Conservation (phyloP, 352 stramenopile genomes). For the Phytophthora lateralis region DNA sequence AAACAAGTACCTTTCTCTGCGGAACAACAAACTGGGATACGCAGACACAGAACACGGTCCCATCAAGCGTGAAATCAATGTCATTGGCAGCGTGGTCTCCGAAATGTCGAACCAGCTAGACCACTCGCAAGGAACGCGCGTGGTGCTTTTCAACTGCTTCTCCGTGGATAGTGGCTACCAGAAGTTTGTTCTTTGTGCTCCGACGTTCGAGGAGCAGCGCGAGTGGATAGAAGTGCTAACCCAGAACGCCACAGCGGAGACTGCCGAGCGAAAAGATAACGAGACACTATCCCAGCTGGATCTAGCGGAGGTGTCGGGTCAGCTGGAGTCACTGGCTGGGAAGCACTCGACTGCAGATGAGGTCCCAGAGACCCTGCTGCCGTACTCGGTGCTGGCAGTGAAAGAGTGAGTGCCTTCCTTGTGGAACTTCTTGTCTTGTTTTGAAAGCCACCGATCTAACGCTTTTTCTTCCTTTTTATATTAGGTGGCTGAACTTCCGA, state of each 20-base stretch:
- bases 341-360: constrained; percentile 74
- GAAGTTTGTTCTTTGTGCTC: constrained; percentile 83
- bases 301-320: constrained; percentile 71
- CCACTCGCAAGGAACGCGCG: constrained; percentile 83
- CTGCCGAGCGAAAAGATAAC: constrained; percentile 75
- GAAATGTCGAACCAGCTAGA: constrained; percentile 90
- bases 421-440: neutral
- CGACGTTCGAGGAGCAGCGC: constrained; percentile 87
- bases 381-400: constrained; percentile 82
- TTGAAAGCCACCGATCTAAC: constrained; percentile 14
- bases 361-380: constrained; percentile 68
- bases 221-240: constrained; percentile 90
- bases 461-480: constrained; percentile 12
- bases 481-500: constrained; percentile 85
- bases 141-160: constrained; percentile 90
- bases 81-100: constrained; percentile 79
- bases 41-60: constrained; percentile 76
- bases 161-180: constrained; percentile 83
- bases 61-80: constrained; percentile 89
- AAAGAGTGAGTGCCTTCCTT: constrained; percentile 78
- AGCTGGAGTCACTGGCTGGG: constrained; percentile 82
- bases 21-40: constrained; percentile 90
- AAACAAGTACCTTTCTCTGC: constrained; percentile 84
- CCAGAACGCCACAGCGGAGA: constrained; percentile 85
- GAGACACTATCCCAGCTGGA: constrained; percentile 77